Conservation (phyloP, 1,139 yeast species). For the Yamadazyma buinensis region DNA sequence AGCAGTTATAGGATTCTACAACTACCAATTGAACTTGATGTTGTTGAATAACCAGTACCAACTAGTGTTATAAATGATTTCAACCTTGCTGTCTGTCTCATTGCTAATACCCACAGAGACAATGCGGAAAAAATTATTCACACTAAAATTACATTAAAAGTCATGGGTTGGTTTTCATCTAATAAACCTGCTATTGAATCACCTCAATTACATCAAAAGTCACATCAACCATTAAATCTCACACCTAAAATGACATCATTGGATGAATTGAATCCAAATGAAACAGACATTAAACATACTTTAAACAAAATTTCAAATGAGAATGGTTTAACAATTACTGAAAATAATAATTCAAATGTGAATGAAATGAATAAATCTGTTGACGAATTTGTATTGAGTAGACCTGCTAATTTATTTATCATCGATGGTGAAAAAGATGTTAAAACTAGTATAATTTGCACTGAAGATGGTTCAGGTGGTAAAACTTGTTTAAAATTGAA, state of each 20-base stretch:
- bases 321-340: constrained; percentile 14
- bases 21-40: constrained; percentile 30
- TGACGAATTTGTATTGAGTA: constrained; percentile 18
- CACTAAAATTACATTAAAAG: not conserved
- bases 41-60: constrained; percentile 29
- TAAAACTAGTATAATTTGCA: constrained; percentile 41
- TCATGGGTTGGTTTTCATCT: constrained; percentile 16
- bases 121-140: constrained; percentile 1
- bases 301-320: constrained; percentile 29
- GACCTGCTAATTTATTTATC: constrained; percentile 34
- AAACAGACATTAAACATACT: constrained; percentile 36
- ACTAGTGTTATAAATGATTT: constrained; percentile 6
- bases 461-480: constrained; percentile 37
- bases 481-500: constrained; percentile 43
- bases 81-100: too few relatives aligned
- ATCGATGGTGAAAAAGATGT: constrained; percentile 44
- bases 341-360: constrained; percentile 7
- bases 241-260: not conserved
- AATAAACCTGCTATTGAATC: not conserved
- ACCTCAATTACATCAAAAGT: constrained; percentile 31
- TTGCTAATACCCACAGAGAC: too few relatives aligned
- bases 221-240: constrained; percentile 25
- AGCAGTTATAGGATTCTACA: constrained; percentile 11
- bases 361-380: constrained; percentile 14
- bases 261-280: constrained; percentile 1